These are phyloP conservation scores for Aurantiochytrium sp. DNA, from an alignment of 108 stramenopile genomes.

Conservation along the genomic window DNA sequence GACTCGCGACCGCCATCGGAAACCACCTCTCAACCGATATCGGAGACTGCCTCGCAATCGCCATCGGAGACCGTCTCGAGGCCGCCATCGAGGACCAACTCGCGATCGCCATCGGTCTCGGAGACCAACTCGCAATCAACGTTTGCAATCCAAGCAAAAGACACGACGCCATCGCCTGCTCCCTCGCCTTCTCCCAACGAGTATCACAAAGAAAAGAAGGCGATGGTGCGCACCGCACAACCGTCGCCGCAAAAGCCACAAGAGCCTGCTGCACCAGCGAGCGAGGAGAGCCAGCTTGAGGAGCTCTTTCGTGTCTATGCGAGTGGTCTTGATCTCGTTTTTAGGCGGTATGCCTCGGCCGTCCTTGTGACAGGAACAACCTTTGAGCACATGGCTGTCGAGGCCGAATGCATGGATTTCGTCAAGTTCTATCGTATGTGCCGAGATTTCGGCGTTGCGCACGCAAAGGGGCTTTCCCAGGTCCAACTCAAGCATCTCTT, in stretches of 20 bases:
- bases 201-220: no score
- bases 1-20: no score
- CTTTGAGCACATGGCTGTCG: background rate
- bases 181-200: no score
- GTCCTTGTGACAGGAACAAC: background rate
- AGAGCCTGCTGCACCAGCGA: background rate
- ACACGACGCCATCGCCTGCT: no score
- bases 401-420: background rate
- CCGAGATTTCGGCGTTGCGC: background rate
- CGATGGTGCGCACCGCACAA: no score
- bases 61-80: no score
- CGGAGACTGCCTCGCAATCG: no score
- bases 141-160: no score
- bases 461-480: background rate
- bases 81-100: no score
- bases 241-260: background rate
- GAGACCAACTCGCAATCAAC: no score
- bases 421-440: conserved; percentile 14
- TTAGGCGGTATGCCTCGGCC: background rate
- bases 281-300: background rate
- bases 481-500: background rate
- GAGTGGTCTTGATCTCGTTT: background rate
- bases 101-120: no score
- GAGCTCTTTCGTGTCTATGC: background rate
- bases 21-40: no score